Percentiles rank a stretch among this genome's conserved stretches.
These are phyloP conservation scores for Chenopodium formosanum DNA, from an alignment of 148 eudicot species.

Conservation along the genomic window DNA sequence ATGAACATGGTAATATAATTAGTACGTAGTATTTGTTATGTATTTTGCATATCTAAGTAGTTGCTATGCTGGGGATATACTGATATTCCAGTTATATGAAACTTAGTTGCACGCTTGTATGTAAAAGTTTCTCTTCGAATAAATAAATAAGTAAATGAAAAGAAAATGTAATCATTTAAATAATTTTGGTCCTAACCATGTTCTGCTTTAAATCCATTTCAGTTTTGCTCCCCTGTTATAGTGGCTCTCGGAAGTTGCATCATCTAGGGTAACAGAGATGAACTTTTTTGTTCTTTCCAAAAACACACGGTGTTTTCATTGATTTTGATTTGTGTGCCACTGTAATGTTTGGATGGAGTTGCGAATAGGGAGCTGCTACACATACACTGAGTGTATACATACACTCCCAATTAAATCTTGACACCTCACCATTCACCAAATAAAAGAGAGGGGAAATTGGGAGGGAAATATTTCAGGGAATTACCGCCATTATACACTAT, in stretches of 20 bases:
- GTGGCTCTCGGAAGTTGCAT: background rate
- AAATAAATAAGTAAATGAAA: background rate
- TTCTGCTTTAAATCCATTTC: background rate
- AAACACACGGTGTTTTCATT: background rate
- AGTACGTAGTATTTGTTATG: background rate
- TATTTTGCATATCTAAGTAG: background rate
- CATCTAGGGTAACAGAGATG: background rate
- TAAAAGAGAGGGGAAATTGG: no score
- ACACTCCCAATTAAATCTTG: no score
- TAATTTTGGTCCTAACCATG: background rate
- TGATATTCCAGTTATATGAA: background rate
- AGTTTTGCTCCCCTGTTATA: background rate
- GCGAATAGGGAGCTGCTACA: no score
- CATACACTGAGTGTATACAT: no score
- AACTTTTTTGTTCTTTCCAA: no score
- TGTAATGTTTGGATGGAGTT: background rate
- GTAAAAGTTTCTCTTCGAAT: background rate
- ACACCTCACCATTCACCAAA: no score
- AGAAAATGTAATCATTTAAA: background rate
- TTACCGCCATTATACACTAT: no score
- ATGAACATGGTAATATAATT: background rate
- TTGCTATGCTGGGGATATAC: background rate
- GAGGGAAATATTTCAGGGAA: no score
- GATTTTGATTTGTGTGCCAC: constrained; percentile 2
- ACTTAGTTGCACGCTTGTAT: background rate